These are phyloP conservation scores for Sarocladium kiliense DNA, from an alignment of 2,329 filamentous ascomycete species.

Conservation along the genomic window DNA sequence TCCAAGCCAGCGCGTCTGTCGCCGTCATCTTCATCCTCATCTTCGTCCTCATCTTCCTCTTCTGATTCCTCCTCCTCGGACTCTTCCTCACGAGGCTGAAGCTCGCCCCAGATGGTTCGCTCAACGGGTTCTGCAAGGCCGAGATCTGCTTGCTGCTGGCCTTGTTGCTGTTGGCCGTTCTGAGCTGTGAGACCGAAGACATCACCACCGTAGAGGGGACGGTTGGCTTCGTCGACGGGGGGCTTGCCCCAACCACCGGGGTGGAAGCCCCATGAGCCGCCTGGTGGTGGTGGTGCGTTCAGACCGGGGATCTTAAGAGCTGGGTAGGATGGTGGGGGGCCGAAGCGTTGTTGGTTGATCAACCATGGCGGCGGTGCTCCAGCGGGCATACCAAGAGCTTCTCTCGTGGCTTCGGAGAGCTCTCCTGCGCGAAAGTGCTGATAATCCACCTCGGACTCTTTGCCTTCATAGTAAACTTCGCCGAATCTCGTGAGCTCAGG, in stretches of 20 bases:
- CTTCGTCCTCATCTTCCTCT: slow-evolving; percentile 70
- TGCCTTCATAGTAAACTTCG: slow-evolving; percentile 99
- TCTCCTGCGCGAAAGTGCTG: slow-evolving; percentile 87
- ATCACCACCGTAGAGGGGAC: slow-evolving; percentile 88
- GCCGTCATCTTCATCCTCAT: slow-evolving; percentile 57
- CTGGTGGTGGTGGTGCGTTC: slow-evolving; percentile 85
- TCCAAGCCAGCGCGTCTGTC: slow-evolving; percentile 57
- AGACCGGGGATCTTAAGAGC: slow-evolving; percentile 92
- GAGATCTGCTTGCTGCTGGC: slow-evolving; percentile 20
- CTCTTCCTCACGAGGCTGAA: slow-evolving; percentile 75
- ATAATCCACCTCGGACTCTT: slow-evolving; percentile 94
- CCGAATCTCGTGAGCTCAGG: slow-evolving; percentile 90
- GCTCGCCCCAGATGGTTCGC: slow-evolving; percentile 83
- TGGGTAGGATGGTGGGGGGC: slow-evolving; percentile 89
- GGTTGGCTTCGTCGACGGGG: slow-evolving; percentile 87
- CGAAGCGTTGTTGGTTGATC: slow-evolving; percentile 92
- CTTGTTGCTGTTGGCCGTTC: slow-evolving; percentile 25
- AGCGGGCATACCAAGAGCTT: slow-evolving; percentile 88
- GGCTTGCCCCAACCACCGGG: slow-evolving; percentile 96
- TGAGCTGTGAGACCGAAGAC: slow-evolving; percentile 71
- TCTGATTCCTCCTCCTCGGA: slow-evolving; percentile 69
- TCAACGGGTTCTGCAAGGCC: slow-evolving; percentile 59
- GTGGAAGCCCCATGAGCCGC: slow-evolving; percentile 90
- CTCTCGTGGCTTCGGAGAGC: slow-evolving; percentile 80
- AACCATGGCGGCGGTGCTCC: slow-evolving; percentile 95